Base-by-base conservation (phyloP, 768 basidiomycete genomes). In the Mycena chlorophos region DNA sequence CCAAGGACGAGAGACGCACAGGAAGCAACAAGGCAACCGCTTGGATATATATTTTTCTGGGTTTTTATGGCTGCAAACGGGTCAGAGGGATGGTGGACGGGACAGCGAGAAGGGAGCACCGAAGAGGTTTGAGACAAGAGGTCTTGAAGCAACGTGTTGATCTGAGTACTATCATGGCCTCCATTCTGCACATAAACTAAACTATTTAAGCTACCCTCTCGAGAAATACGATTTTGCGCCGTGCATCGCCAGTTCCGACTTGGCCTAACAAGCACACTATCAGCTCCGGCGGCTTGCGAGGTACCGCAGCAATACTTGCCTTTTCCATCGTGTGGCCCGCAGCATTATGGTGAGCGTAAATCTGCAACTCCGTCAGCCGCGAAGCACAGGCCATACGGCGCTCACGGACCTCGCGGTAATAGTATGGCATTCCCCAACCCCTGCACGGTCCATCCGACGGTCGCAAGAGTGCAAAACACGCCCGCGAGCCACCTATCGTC, bases 181-280 rank as follows among this genome's bases (percentile, higher is more conserved):
- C n/a, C n/a, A 34, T 34, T 8, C 31, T 17, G 31, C 31, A 34
- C 31, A 34, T 38, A 37, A 34, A 40, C 46, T 46, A 63, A 49
- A 45, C 47, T 54, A 43, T 47, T 61, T 26, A 3, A 60, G 83
- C 71, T 27, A 91, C 58, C 89, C 90, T 56, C 90, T 83, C 57
- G 85, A 88, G 71, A 94, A 93, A 73, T 94, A 94, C 25, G 90
- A 84, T 70, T 87, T 91, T 55, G 93, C 88, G 13, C 93, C 93
- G 63, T 94, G 89, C 49, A 78, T 80, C 3, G 91, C 88, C 47
- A 96, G 72, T 68, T 95, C 93, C 25, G 83, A 67, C 73, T 91
- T 94, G 53, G 91, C 94, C 89, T 94, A 50, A 60, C 22, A 34
- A 58, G 28, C 16, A 13, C 30, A 31, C 34, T 20, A 22, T 5